Conservation (phyloP, 257 asterid genomes). For the Hygrophila difformis region DNA sequence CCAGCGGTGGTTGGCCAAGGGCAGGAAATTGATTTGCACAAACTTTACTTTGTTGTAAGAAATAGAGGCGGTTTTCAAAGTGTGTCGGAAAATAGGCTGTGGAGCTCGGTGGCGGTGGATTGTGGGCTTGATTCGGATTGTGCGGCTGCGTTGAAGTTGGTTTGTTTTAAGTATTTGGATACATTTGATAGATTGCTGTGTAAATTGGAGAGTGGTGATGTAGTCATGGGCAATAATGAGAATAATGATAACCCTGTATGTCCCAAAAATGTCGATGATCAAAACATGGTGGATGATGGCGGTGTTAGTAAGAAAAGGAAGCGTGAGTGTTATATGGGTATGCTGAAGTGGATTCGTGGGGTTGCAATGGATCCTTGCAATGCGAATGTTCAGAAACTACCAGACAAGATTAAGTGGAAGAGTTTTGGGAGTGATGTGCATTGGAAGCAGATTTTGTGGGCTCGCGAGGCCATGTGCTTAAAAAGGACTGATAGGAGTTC, state of each 20-base stretch:
- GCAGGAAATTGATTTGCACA: constrained; percentile 42
- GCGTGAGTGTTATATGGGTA: constrained; percentile 22
- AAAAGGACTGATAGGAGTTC: constrained; percentile 36
- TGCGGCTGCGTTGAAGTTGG: constrained; percentile 45
- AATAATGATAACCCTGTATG: constrained; percentile 5
- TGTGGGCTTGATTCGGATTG: constrained; percentile 36
- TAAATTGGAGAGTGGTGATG: constrained; percentile 19
- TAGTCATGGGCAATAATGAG: constrained; percentile 14
- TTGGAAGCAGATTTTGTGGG: constrained; percentile 67
- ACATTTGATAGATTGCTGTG: constrained; percentile 21
- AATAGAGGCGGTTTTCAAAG: constrained; percentile 40
- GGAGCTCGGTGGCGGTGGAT: constrained; percentile 40
- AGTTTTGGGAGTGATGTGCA: constrained; percentile 33
- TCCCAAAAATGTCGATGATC: constrained; percentile 15
- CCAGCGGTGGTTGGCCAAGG: constrained; percentile 55
- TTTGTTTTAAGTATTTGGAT: constrained; percentile 40
- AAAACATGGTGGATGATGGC: constrained; percentile 20
- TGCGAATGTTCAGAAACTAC: constrained; percentile 37
- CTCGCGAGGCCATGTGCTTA: constrained; percentile 47
- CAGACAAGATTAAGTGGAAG: constrained; percentile 68
- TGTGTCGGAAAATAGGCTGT: constrained; percentile 17
- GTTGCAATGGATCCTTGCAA: constrained; percentile 66
- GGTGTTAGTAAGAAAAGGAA: constrained; percentile 43
- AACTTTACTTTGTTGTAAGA: constrained; percentile 36
- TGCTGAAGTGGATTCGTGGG: constrained; percentile 52